Evolutionary conservation across 306 rosid species (phyloP), one percentile per base, ranked within the genome.

Genomic region (Sesbania bispinosa): DNA sequence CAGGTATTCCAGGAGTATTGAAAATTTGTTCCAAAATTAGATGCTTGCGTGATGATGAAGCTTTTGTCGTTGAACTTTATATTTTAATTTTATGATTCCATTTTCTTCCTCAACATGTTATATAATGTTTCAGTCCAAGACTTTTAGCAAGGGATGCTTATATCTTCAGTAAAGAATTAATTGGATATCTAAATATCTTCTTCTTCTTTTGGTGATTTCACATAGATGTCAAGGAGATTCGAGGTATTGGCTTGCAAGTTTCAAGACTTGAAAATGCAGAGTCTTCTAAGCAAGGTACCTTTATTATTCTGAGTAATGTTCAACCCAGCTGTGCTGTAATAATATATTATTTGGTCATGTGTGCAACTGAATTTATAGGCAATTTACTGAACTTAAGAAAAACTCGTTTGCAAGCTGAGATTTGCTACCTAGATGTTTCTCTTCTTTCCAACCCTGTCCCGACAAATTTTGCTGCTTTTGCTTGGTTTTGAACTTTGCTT

Each of bases 161-260:
- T 72, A 23, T 77, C 39, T 66, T 58, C n/a, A 26, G 45, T 54
- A 21, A 63, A 39, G 6, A 53, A 30, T 19, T 72, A 46, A 67
- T 71, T 61, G 38, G 62, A 43, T 51, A 61, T 61, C 23, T 51
- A n/a, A 81, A 64, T 45, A 55, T 55, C 78, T 24, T 62, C 30
- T 55, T 77, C 67, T 70, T 41, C 62, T 52, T 69, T 55, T 73
- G 51, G 50, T 73, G 15, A 70, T 79, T 75, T 60, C 68, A 69
- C 54, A 21, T 72, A 90, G 98, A 90, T 85, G 92, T 89, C 61
- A 86, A 87, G 88, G 97, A 94, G 69, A 94, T 94, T 70, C 93
- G 97, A 48, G 98, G 98, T 69, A 74, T 94, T 83, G 98, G 97
- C 71, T 73, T 94, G 89, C 98, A 90, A 30, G 97, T 89, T 80